phyloP scores from a whole-genome alignment of 1,139 yeast genomes.

The Pneumocystis jirovecii region DNA sequence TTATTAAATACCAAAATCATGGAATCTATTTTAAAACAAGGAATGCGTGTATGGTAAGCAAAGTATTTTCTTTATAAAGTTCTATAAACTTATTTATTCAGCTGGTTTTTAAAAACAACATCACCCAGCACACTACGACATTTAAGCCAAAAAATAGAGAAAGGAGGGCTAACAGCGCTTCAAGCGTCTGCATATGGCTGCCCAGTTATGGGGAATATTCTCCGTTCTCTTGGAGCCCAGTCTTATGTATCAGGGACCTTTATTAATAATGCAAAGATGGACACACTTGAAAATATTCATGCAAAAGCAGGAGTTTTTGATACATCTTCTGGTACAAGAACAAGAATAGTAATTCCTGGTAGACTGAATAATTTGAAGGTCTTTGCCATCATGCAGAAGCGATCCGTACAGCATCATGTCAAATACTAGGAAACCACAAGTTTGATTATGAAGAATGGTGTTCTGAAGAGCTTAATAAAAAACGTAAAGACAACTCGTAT shows the following conservation, averaged over 20 bases:
- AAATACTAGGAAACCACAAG: not conserved
- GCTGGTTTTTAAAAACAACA: conserved; percentile 66
- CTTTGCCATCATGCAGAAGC: conserved; percentile 7
- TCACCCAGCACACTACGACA: conserved; percentile 45
- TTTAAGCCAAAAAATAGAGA: conserved; percentile 31
- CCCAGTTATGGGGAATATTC: conserved; percentile 78
- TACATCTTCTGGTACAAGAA: conserved; percentile 16
- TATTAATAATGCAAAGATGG: conserved; percentile 25
- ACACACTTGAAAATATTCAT: conserved; percentile 18
- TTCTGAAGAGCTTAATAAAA: conserved; percentile 47
- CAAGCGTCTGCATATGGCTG: conserved; percentile 56
- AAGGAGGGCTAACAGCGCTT: conserved; percentile 28
- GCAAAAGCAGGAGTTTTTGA: conserved; percentile 19
- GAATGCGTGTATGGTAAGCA: conserved; percentile 41
- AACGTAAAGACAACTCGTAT: conserved; percentile 79
- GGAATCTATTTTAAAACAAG: conserved; percentile 70
- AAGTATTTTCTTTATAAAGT: not conserved
- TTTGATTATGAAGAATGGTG: conserved; percentile 58
- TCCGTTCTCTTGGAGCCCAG: conserved; percentile 28
- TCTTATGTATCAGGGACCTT: conserved; percentile 44
- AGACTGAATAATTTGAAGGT: conserved; percentile 8
- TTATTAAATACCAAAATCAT: conserved; percentile 24
- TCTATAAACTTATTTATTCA: not conserved
- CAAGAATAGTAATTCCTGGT: not conserved
- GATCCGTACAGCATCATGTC: not conserved